Base-by-base conservation (phyloP, 2,329 filamentous ascomycete species). In the Hypomyces perniciosus region DNA sequence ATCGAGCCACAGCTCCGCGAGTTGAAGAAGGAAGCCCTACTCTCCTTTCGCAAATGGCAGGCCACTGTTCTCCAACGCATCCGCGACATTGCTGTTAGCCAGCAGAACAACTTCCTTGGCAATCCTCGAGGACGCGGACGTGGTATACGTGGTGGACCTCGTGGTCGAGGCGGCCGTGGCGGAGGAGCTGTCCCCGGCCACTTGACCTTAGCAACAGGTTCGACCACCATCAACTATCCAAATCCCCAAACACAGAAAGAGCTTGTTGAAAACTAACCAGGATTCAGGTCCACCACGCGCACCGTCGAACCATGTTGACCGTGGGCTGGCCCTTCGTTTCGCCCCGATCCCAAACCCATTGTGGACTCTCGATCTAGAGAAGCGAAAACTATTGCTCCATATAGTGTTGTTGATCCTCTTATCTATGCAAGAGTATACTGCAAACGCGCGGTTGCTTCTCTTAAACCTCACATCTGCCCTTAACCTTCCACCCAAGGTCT, bases 41-140 rank as follows among this genome's bases (percentile, higher is more conserved):
- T 76, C 6, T 83, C 85, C 63, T 95, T 92, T 63, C 83, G 86
- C 52, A 85, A 89, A 56, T 97, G 92, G 92, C 81, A 88, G 60
- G 76, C 81, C 5, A 74, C 75, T 9, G 80, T 96, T 8, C 72
- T 88, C 38, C 77, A 81, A 51, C 80, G 90, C 10, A 72, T 95
- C 27, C 80, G 83, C 13, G 85, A 93, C 34, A 77, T 90, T 13
- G 76, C 78, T 39, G 73, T 80, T 54, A 75, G 71, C 47, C 75
- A 78, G 52, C 57, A 59, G 54, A 53, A 49, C 48, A 48, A 12
- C 53, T 27, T 33, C 45, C 54, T 44, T 58, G 61, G 61, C 55
- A 57, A 44, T 37, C 50, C 55, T 44, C 60, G 67, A 45, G 70
- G 70, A 50, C 65, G 69, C 47, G 69, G 69, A 29, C 68, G 69